A percentile compares a stretch with the other conserved stretches of the same genome.
These are phyloP conservation scores for Morella rubra DNA, from an alignment of 306 rosid genomes.

Conservation along the genomic window DNA sequence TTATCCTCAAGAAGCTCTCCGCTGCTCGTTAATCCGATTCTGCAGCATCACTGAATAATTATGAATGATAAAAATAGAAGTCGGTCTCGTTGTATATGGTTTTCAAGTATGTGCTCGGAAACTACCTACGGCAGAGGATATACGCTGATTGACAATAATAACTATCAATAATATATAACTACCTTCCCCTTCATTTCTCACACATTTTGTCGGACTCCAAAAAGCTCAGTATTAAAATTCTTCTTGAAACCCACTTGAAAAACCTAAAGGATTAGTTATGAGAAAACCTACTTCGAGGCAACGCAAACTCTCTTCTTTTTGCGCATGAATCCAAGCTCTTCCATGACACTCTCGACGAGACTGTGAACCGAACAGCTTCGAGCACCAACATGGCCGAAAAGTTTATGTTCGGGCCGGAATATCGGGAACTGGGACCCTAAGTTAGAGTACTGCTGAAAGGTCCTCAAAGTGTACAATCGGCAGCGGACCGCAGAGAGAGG, in stretches of 20 bases:
- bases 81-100: neutral
- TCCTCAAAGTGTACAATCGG: no score
- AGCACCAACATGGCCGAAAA: slow-evolving; percentile 33
- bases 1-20: slow-evolving; percentile 68
- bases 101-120: neutral
- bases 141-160: neutral
- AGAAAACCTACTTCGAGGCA: slow-evolving; percentile 48
- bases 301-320: slow-evolving; percentile 45
- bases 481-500: no score
- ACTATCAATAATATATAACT: neutral
- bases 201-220: slow-evolving; percentile 13
- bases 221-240: neutral
- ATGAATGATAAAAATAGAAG: neutral
- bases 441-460: slow-evolving; percentile 10
- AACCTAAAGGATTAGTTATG: neutral
- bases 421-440: slow-evolving; percentile 16
- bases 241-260: neutral
- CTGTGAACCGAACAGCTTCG: slow-evolving; percentile 51
- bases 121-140: neutral
- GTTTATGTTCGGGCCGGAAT: slow-evolving; percentile 23
- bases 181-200: neutral
- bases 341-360: slow-evolving; percentile 60
- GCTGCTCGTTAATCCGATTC: slow-evolving; percentile 49
- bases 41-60: slow-evolving; percentile 10
- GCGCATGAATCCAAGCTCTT: slow-evolving; percentile 58